Evolutionary conservation across 139 green algal genomes (phyloP).

Genomic region (Klebsormidium nitens): DNA sequence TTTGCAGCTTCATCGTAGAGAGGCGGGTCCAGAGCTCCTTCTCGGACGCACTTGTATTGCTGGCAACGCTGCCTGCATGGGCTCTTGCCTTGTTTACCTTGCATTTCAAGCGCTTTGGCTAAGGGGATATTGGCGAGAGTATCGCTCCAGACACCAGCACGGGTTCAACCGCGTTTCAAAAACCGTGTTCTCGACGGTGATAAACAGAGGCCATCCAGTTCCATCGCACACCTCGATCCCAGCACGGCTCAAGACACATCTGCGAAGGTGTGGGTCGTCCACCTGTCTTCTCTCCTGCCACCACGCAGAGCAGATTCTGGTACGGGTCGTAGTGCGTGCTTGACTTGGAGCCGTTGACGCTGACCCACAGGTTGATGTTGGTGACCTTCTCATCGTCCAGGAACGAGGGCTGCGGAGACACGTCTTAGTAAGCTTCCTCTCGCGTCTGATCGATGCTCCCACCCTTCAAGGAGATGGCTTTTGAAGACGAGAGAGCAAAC

Average conservation of each 20-base stretch:
- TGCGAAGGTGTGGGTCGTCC: neutral
- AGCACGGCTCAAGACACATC: no score
- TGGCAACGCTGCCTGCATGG: no score
- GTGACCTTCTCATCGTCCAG: conserved; percentile 29
- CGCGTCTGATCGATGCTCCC: no score
- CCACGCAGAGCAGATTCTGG: conserved; percentile 69
- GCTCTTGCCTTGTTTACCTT: no score
- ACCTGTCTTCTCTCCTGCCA: conserved; percentile 53
- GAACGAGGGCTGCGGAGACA: conserved; percentile 28
- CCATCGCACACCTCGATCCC: no score
- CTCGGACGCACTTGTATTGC: no score
- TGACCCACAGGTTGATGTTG: conserved; percentile 61
- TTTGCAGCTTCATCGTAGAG: neutral
- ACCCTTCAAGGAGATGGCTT: no score
- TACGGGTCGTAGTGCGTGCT: conserved; percentile 79
- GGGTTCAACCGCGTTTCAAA: no score
- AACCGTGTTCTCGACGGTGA: no score
- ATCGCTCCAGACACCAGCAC: neutral
- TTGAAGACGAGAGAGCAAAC: no score
- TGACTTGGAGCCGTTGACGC: conserved; percentile 44
- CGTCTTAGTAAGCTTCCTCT: no score
- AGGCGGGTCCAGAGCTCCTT: neutral
- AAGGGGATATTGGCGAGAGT: neutral
- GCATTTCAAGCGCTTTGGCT: neutral
- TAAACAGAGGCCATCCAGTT: no score